These are phyloP conservation scores for Tylopilus orsonianus DNA, from an alignment of 1,284 basidiomycete species.

Conservation along the genomic window DNA sequence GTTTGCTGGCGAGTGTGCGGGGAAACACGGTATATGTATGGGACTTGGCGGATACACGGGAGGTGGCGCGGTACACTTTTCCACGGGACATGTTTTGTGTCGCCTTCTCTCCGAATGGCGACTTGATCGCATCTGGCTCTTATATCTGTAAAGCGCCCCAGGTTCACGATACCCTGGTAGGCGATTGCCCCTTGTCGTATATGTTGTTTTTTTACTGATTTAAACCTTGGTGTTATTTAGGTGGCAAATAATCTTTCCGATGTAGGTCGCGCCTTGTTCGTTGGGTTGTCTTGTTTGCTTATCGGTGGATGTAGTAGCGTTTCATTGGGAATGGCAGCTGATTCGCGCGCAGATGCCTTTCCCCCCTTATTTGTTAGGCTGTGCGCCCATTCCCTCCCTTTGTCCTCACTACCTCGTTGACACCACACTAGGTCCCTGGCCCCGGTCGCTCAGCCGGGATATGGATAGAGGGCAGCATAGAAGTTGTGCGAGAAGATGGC, in stretches of 20 bases:
- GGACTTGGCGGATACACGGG: slow-evolving; percentile 17
- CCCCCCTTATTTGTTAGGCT: neutral
- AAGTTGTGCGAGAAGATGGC: slow-evolving; percentile 1
- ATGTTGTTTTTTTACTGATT: no score
- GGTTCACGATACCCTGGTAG: slow-evolving; percentile 10
- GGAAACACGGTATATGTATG: slow-evolving; percentile 21
- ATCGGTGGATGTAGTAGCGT: neutral
- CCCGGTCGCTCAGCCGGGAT: neutral
- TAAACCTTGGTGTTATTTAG: slow-evolving; percentile 3
- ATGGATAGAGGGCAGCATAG: neutral
- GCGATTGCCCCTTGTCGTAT: no score
- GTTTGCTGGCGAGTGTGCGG: slow-evolving; percentile 23
- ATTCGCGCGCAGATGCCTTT: neutral
- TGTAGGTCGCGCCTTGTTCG: slow-evolving; percentile 7
- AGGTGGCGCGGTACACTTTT: slow-evolving; percentile 23
- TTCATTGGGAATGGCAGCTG: neutral
- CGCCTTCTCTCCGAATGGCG: slow-evolving; percentile 26
- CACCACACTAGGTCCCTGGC: slow-evolving; percentile 2
- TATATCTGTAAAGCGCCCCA: slow-evolving; percentile 22
- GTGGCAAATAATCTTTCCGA: slow-evolving; percentile 1
- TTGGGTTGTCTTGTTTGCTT: neutral
- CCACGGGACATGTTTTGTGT: slow-evolving; percentile 29
- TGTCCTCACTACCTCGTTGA: neutral
- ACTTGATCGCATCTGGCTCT: slow-evolving; percentile 19
- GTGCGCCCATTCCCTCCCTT: neutral